Evolutionary conservation across 352 stramenopile genomes (phyloP).

Genomic region (Phytophthora constricta): DNA sequence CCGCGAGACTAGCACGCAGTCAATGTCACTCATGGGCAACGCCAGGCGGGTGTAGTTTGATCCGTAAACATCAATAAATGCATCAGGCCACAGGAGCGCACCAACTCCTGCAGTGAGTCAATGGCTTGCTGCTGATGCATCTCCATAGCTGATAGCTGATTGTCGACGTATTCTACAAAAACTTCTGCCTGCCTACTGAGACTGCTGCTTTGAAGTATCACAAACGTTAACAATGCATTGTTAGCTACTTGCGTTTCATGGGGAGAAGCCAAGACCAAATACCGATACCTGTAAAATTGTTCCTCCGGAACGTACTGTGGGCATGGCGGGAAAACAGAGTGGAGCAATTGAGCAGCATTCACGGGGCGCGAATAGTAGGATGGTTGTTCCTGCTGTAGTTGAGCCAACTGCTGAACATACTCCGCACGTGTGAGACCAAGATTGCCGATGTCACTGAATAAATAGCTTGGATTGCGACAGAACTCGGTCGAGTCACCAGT

Average conservation of each 20-base stretch:
- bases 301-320: constrained; percentile 34
- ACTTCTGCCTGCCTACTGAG: constrained; percentile 60
- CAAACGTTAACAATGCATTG: constrained; percentile 1
- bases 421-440: constrained; percentile 7
- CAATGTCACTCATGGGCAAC: constrained; percentile 95
- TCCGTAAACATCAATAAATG: constrained; percentile 95
- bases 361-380: constrained; percentile 16
- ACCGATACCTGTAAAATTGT: constrained; percentile 44
- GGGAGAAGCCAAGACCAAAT: not conserved
- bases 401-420: constrained; percentile 22
- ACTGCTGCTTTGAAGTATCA: constrained; percentile 28
- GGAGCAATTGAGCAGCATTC: constrained; percentile 18
- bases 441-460: constrained; percentile 25
- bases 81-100: constrained; percentile 86
- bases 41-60: constrained; percentile 96
- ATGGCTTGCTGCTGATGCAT: constrained; percentile 58
- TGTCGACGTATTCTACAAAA: constrained; percentile 62
- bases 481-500: constrained; percentile 17
- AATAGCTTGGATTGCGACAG: constrained; percentile 32
- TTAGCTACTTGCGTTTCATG: constrained; percentile 11
- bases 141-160: constrained; percentile 44
- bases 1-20: constrained; percentile 94
- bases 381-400: constrained; percentile 27
- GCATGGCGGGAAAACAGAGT: constrained; percentile 28
- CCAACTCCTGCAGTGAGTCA: constrained; percentile 49